These are phyloP conservation scores for Hyphodiscus hymeniophilus DNA, from an alignment of 495 filamentous ascomycete species.

Conservation along the genomic window DNA sequence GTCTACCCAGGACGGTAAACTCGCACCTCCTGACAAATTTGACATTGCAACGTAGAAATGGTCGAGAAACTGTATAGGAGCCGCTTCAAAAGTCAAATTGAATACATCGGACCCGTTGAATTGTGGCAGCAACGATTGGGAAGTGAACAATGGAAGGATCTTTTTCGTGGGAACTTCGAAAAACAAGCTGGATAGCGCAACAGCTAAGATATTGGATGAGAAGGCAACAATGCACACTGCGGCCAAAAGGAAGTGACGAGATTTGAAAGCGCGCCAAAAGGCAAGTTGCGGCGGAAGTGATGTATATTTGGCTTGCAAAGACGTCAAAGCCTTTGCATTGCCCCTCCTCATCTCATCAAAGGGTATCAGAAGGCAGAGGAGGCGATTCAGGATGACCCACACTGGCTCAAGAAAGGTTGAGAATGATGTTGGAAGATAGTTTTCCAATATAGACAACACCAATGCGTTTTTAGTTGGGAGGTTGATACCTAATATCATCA, in stretches of 20 bases:
- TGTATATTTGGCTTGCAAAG: slow-evolving; percentile 33
- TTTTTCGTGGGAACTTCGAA: slow-evolving; percentile 5
- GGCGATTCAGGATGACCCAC: slow-evolving; percentile 35
- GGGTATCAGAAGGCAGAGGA: slow-evolving; percentile 35
- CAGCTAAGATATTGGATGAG: slow-evolving; percentile 31
- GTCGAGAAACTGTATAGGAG: slow-evolving; percentile 9
- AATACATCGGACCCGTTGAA: background rate
- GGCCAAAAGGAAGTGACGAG: slow-evolving; percentile 29
- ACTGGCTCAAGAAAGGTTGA: slow-evolving; percentile 38
- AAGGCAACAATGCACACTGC: slow-evolving; percentile 29
- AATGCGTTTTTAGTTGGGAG: slow-evolving; percentile 28
- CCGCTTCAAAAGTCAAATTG: background rate
- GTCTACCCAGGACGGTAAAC: slow-evolving; percentile 31
- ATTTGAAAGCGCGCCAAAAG: slow-evolving; percentile 28
- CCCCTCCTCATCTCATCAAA: slow-evolving; percentile 32
- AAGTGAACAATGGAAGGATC: background rate
- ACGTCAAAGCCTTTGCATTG: slow-evolving; percentile 19
- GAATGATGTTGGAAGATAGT: slow-evolving; percentile 35
- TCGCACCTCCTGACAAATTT: slow-evolving; percentile 23
- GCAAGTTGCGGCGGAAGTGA: slow-evolving; percentile 36
- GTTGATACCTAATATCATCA: slow-evolving; percentile 26
- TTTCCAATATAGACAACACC: slow-evolving; percentile 32
- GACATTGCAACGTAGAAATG: slow-evolving; percentile 26
- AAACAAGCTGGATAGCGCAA: slow-evolving; percentile 31
- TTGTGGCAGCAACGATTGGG: background rate